phyloP scores from a whole-genome alignment of 2,329 filamentous ascomycete species.

The Ceratocystiopsis brevicomis region DNA sequence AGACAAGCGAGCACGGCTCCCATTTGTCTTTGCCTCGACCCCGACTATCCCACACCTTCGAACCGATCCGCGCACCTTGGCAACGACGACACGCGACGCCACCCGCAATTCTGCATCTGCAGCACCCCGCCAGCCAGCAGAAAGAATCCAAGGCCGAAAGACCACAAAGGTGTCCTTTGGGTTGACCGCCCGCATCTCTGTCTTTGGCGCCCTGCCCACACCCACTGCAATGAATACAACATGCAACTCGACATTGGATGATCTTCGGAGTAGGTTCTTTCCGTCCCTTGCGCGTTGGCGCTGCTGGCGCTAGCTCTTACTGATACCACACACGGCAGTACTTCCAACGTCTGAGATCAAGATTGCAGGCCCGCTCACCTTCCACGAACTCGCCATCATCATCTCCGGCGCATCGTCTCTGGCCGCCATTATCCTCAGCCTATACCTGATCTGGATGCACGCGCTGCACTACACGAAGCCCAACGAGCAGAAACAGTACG shows the following conservation, averaged over 20 bases:
- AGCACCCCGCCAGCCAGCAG: too few relatives aligned
- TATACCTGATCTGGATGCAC: conserved; percentile 40
- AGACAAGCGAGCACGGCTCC: background rate
- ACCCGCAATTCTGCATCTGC: too few relatives aligned
- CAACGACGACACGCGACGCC: too few relatives aligned
- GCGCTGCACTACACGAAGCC: conserved; percentile 42
- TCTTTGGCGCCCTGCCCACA: background rate
- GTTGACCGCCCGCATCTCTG: too few relatives aligned
- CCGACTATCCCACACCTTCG: background rate
- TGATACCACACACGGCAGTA: conserved; percentile 14
- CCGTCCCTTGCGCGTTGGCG: background rate
- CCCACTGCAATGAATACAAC: conserved; percentile 17
- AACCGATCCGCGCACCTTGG: too few relatives aligned
- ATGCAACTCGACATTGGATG: conserved; percentile 25
- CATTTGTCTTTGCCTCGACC: background rate
- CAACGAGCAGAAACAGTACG: conserved; percentile 37
- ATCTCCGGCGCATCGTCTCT: conserved; percentile 29
- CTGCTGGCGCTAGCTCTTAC: background rate
- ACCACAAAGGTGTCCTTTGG: too few relatives aligned
- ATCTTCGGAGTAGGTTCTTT: conserved; percentile 20
- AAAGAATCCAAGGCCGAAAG: too few relatives aligned
- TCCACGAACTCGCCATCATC: conserved; percentile 34
- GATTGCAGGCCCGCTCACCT: conserved; percentile 29
- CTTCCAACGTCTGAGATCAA: conserved; percentile 25
- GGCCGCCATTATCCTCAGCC: conserved; percentile 31